Percentiles rank a stretch among this genome's conserved stretches.
Conservation (phyloP, 2,329 filamentous ascomycete species). For the Colletotrichum sp. region DNA sequence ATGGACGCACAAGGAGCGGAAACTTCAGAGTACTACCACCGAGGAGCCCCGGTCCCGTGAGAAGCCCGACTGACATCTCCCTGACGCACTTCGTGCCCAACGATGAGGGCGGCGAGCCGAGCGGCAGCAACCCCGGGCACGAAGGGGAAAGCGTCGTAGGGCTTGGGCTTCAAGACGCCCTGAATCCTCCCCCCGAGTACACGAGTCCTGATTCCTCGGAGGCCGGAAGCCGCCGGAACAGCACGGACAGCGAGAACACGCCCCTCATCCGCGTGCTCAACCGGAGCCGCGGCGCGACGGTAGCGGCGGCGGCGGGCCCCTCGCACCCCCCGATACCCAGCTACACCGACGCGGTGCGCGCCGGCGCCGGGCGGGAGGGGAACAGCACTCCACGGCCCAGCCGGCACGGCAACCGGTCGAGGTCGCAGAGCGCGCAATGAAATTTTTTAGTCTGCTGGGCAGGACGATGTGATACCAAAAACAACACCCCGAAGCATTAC, state of each 20-base stretch:
- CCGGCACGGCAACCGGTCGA: conserved; percentile 19
- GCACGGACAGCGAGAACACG: conserved; percentile 60
- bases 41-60: conserved; percentile 85
- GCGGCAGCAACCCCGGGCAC: conserved; percentile 38
- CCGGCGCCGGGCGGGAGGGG: conserved; percentile 54
- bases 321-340: conserved; percentile 75
- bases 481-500: neutral
- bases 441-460: conserved; percentile 18
- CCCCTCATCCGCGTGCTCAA: conserved; percentile 57
- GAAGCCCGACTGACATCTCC: conserved; percentile 95
- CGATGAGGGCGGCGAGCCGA: conserved; percentile 76
- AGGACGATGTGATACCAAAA: conserved; percentile 18
- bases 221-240: conserved; percentile 59
- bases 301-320: conserved; percentile 40
- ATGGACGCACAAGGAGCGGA: conserved; percentile 77
- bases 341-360: conserved; percentile 76
- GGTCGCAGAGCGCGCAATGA: conserved; percentile 24
- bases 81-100: conserved; percentile 80
- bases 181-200: conserved; percentile 74
- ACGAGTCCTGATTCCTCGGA: conserved; percentile 69
- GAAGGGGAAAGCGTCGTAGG: conserved; percentile 39
- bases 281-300: conserved; percentile 56
- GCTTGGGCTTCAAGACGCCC: conserved; percentile 58
- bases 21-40: conserved; percentile 78
- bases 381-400: conserved; percentile 36